Base-by-base conservation (phyloP, 306 rosid genomes). In the Echinosophora koreensis region DNA sequence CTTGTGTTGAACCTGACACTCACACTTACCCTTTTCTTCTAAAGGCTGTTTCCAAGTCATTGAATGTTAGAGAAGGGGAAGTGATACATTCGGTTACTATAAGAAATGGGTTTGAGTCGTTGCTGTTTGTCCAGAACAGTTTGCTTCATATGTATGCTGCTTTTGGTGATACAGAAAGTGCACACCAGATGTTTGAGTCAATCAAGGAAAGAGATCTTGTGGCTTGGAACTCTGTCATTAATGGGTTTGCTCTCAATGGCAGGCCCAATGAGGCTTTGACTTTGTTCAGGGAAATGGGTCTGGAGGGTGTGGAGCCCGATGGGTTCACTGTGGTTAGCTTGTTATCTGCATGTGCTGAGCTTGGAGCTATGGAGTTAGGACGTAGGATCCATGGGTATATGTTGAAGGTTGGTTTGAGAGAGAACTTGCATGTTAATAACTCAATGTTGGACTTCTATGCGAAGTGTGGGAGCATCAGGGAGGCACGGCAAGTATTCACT, bases 301-400 rank as follows among this genome's bases (percentile, higher is more conserved):
- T 54, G 71, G 76, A 80, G 55, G 89, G 82, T 8, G 69, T 87
- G 67, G 82, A 77, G 77, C 86, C 91, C 0, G 91, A 87, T 65
- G 91, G 91, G 61, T 87, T 87, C 77, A 87, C 91, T 54, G 71
- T 87, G 83, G 91, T 87, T 70, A 87, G 89, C 70, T 74, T 87
- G 84, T 41, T 87, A 10, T 85, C 91, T 46, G 91, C 83, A 10
- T 80, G 86, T 80, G 91, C 89, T 69, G 89, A 87, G 82, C 82
- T 87, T 74, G 91, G 89, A 37, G 91, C 89, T 58, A 37, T 87
- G 3, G 86, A 85, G 12, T 61, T 87, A 69, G 91, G 91, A 30
- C 66, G 86, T 2, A 82, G 91, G 86, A 72, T 81, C 22, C 91
- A 87, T 78, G 87, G 74, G 56, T 83, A 82, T 46, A 46, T 83